Conservation (phyloP, 2,329 filamentous ascomycete genomes). For the Arthroderma uncinatum region DNA sequence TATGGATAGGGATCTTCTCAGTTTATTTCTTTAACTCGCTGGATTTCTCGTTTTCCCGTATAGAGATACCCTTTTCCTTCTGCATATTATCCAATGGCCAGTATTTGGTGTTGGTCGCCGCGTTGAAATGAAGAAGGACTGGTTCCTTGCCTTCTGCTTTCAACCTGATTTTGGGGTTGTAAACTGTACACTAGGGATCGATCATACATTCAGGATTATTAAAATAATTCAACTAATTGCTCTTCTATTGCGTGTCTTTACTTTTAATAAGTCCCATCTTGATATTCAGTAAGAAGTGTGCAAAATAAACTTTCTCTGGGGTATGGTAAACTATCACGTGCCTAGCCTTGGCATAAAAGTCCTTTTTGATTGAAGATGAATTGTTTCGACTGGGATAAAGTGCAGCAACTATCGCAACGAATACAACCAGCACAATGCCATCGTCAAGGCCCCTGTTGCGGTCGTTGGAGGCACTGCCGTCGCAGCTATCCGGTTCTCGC, state of each 20-base stretch:
- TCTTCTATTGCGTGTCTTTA: too few species aligned
- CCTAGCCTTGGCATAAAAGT: background rate
- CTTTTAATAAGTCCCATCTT: background rate
- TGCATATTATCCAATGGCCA: background rate
- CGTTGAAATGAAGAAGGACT: background rate
- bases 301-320: background rate
- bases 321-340: slow-evolving; percentile 1
- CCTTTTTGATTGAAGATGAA: background rate
- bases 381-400: background rate
- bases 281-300: background rate
- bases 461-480: slow-evolving; percentile 25
- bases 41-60: background rate
- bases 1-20: background rate
- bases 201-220: background rate
- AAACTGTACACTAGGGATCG: background rate
- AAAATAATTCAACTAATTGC: background rate
- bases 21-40: background rate
- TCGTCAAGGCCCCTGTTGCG: slow-evolving; percentile 28
- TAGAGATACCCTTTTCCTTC: background rate
- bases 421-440: slow-evolving; percentile 25
- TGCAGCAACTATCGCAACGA: background rate
- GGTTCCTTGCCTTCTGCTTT: background rate
- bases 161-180: background rate
- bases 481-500: slow-evolving; percentile 20
- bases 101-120: background rate